These are phyloP conservation scores for Neophaeococcomyces aloes DNA, from an alignment of 2,329 filamentous ascomycete species.

Conservation along the genomic window DNA sequence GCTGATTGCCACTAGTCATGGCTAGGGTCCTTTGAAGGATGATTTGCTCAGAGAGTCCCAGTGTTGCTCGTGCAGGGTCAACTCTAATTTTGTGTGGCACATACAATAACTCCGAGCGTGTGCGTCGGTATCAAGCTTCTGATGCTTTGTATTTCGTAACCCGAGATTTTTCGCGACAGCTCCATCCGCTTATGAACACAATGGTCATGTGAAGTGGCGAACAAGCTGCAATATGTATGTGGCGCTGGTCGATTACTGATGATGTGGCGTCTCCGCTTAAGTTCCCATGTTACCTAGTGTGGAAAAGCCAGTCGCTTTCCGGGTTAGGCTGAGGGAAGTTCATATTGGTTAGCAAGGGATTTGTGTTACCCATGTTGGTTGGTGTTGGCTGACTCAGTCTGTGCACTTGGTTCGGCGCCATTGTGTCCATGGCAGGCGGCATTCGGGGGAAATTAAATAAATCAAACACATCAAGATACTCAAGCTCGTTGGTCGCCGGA, in stretches of 20 bases:
- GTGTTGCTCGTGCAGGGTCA: no score
- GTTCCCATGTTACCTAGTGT: not conserved
- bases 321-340: slow-evolving; percentile 38
- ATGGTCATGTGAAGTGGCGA: no score
- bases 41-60: no score
- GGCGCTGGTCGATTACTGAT: no score
- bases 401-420: slow-evolving; percentile 6
- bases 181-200: no score
- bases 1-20: not conserved
- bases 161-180: no score
- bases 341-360: slow-evolving; percentile 34
- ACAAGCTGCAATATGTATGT: no score
- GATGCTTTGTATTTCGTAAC: no score
- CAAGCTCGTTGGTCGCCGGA: slow-evolving; percentile 66
- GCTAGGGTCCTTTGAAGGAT: not conserved
- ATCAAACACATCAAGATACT: slow-evolving; percentile 85
- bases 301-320: slow-evolving; percentile 35
- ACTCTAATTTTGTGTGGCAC: no score
- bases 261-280: no score
- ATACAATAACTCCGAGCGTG: no score
- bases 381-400: slow-evolving; percentile 7
- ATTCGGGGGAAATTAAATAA: slow-evolving; percentile 73
- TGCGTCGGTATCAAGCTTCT: no score
- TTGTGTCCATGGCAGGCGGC: slow-evolving; percentile 15
- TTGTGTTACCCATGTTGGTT: slow-evolving; percentile 12